A percentile compares a stretch with the other conserved stretches of the same genome.
These are phyloP conservation scores for Leucosporidium yakuticum DNA, from an alignment of 768 basidiomycete species.

Conservation along the genomic window DNA sequence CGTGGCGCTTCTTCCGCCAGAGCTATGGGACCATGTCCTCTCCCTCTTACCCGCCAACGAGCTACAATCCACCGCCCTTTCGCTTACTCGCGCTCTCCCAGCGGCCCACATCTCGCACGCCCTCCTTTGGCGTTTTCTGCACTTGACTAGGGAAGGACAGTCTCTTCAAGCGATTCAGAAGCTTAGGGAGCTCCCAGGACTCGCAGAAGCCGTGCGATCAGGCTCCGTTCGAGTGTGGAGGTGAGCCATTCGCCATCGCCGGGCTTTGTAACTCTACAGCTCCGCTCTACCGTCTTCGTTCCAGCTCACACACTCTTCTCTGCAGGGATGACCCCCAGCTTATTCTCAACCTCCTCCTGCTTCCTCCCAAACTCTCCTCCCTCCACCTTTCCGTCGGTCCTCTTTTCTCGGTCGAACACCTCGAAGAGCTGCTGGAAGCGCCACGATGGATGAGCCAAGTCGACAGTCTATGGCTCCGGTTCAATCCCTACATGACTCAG, in stretches of 20 bases:
- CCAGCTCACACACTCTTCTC: background rate
- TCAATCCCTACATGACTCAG: conserved; percentile 69
- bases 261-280: conserved; percentile 1
- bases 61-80: conserved; percentile 54
- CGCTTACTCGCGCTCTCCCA: conserved; percentile 62
- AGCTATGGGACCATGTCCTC: conserved; percentile 61
- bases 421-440: conserved; percentile 59
- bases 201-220: conserved; percentile 3
- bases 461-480: conserved; percentile 58
- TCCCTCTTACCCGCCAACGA: conserved; percentile 49
- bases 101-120: conserved; percentile 51
- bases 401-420: conserved; percentile 72
- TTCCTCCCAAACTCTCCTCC: conserved; percentile 52
- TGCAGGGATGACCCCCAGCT: conserved; percentile 35
- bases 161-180: conserved; percentile 48
- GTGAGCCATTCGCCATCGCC: conserved; percentile 31
- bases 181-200: too few species aligned
- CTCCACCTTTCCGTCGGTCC: conserved; percentile 68
- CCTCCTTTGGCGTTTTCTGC: conserved; percentile 58
- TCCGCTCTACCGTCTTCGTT: background rate
- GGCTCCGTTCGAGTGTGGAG: conserved; percentile 22
- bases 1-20: conserved; percentile 52
- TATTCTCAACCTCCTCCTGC: conserved; percentile 49
- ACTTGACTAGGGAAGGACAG: conserved; percentile 52
- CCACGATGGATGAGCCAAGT: conserved; percentile 49